A percentile compares a stretch with the other conserved stretches of the same genome.
These are phyloP conservation scores for Epichloe elymi DNA, from an alignment of 2,329 filamentous ascomycete species.

Conservation along the genomic window DNA sequence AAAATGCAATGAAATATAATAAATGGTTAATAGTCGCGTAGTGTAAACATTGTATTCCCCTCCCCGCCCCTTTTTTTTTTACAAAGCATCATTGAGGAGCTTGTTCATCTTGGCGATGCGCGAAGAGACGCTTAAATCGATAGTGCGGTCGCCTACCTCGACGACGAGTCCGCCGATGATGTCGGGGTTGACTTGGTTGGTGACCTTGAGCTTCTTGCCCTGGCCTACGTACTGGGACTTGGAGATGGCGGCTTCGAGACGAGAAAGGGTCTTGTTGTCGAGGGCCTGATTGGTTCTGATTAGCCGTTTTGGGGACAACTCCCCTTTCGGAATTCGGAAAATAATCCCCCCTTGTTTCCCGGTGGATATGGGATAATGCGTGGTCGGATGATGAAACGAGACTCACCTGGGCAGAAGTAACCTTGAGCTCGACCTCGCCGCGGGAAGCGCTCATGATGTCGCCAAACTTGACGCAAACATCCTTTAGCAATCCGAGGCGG, in stretches of 20 bases:
- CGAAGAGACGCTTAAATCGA: constrained; percentile 88
- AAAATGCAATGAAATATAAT: constrained; percentile 15
- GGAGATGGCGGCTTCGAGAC: constrained; percentile 75
- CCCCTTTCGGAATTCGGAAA: not conserved
- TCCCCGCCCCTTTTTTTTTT: constrained; percentile 37
- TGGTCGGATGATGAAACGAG: constrained; percentile 16
- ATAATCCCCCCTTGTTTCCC: too few species aligned
- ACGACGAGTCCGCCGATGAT: constrained; percentile 89
- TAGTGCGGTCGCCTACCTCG: constrained; percentile 94
- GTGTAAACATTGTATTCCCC: constrained; percentile 2
- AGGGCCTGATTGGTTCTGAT: constrained; percentile 46
- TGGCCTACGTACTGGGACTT: constrained; percentile 81
- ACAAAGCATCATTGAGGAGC: constrained; percentile 91
- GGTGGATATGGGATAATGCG: not conserved
- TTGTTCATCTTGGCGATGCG: constrained; percentile 99
- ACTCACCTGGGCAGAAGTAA: constrained; percentile 80
- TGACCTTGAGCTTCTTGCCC: constrained; percentile 97
- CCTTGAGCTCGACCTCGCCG: constrained; percentile 85
- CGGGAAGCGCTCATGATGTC: constrained; percentile 77
- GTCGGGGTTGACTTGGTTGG: constrained; percentile 86
- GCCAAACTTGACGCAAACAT: constrained; percentile 76
- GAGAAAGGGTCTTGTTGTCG: constrained; percentile 72
- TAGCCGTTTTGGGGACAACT: not conserved
- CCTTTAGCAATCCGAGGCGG: constrained; percentile 69
- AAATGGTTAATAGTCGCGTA: constrained; percentile 9